Percentiles rank a stretch among this genome's conserved stretches.
These are phyloP conservation scores for Russula vinacea DNA, from an alignment of 768 basidiomycete genomes.

Conservation along the genomic window DNA sequence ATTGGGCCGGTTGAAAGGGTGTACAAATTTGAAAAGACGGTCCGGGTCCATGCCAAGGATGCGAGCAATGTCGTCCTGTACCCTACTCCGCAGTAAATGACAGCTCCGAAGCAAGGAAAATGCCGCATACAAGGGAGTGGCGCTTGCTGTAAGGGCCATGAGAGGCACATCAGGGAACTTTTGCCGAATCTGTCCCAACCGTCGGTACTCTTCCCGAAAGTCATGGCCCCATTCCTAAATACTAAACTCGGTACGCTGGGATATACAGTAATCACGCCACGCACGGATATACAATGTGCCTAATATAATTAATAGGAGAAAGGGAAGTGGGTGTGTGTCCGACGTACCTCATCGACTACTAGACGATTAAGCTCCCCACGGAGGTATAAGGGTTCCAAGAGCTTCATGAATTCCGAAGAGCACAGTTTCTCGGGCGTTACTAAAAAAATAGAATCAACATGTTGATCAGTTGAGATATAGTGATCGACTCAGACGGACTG, in stretches of 20 bases:
- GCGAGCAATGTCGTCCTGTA: conserved; percentile 68
- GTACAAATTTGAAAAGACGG: conserved; percentile 58
- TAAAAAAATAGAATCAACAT: conserved; percentile 31
- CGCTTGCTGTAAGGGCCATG: conserved; percentile 85
- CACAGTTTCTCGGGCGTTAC: conserved; percentile 77
- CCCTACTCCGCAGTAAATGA: conserved; percentile 43
- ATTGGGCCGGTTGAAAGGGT: conserved; percentile 79
- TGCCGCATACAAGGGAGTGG: conserved; percentile 57
- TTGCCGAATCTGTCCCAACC: conserved; percentile 65
- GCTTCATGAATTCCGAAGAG: conserved; percentile 48
- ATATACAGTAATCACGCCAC: conserved; percentile 19
- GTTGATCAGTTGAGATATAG: not conserved
- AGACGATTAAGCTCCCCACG: conserved; percentile 63
- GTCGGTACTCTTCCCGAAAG: conserved; percentile 71
- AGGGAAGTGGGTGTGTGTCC: conserved; percentile 2
- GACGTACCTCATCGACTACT: conserved; percentile 73
- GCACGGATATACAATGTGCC: conserved; percentile 83
- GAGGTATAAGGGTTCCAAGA: conserved; percentile 51
- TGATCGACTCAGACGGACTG: conserved; percentile 44
- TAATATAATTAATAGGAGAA: conserved; percentile 32
- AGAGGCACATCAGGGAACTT: conserved; percentile 69
- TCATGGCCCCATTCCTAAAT: conserved; percentile 83
- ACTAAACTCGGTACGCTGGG: not conserved
- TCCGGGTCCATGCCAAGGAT: conserved; percentile 59
- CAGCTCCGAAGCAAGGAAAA: not conserved